A percentile compares a stretch with the other conserved stretches of the same genome.
These are phyloP conservation scores for Daldinia eschscholtzii DNA, from an alignment of 2,329 filamentous ascomycete genomes.

Conservation along the genomic window DNA sequence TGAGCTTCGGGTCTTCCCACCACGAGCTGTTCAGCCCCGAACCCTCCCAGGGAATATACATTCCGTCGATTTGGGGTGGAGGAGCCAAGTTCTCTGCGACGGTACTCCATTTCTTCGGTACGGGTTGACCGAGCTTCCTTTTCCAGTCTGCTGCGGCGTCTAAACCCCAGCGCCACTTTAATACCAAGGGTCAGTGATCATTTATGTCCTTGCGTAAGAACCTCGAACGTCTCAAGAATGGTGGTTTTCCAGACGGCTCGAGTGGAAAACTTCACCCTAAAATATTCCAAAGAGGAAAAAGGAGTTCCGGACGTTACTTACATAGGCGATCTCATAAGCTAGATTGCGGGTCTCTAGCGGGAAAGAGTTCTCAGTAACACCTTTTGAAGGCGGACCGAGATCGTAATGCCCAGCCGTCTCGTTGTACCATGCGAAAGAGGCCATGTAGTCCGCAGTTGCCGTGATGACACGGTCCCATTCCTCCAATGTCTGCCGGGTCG, in stretches of 20 bases:
- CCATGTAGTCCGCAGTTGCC: slow-evolving; percentile 50
- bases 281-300: not conserved
- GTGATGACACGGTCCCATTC: slow-evolving; percentile 48
- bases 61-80: slow-evolving; percentile 57
- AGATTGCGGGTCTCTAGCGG: slow-evolving; percentile 61
- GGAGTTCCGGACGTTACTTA: not conserved
- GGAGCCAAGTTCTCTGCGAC: slow-evolving; percentile 59
- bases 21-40: slow-evolving; percentile 56
- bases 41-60: slow-evolving; percentile 62
- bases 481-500: slow-evolving; percentile 42
- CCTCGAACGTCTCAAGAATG: too few relatives aligned
- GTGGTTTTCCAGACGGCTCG: too few relatives aligned
- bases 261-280: too few relatives aligned
- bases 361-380: slow-evolving; percentile 63
- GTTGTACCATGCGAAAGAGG: slow-evolving; percentile 51
- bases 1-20: slow-evolving; percentile 55
- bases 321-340: slow-evolving; percentile 62
- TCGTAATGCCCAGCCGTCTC: slow-evolving; percentile 51
- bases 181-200: not conserved
- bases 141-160: slow-evolving; percentile 59
- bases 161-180: slow-evolving; percentile 62
- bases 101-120: slow-evolving; percentile 56
- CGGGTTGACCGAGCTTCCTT: slow-evolving; percentile 53
- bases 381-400: slow-evolving; percentile 61
- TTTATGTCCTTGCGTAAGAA: not conserved